Evolutionary conservation across 2,329 filamentous ascomycete species (phyloP), one percentile per base, ranked within the genome.

Genomic region (Phialophora expanda): DNA sequence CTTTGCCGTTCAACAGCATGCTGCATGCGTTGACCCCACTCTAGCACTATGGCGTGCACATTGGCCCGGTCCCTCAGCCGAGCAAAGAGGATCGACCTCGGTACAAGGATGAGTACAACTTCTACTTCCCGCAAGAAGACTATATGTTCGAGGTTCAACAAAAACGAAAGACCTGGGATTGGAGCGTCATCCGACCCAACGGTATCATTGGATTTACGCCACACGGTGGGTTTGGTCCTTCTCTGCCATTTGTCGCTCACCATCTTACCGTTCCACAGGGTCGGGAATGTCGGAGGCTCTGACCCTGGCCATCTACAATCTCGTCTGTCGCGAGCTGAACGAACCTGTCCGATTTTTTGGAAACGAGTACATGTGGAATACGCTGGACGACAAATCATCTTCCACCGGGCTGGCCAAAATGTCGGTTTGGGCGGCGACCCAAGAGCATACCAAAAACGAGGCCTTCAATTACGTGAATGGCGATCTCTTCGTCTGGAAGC

Each of bases 211-310:
- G 74, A 4, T 76, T 72, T 44, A 69, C 74, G 3, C 74, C 73
- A 12, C 67, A 69, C 56, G 71, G 73, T 74, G 57, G 2, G 68
- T 70, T 70, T 26, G 20, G n/a, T 44, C 44, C 46, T 11, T 24
- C 48, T 26, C 30, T 26, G 11, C n/a, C 48, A 41, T 2, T 4
- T 17, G 4, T 46, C 7, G 5, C 41, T 17, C 2, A 20, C 7
- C 11, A 9, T 46, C 41, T 46, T 7, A 46, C 8, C 41, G 1
- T 9, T 46, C 1, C 11, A 46, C 12, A 63, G 70, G 69, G 34
- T 74, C 75, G 30, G 74, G 73, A 24, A 76, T 75, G 74, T 75
- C 74, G 1, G 68, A 73, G 24, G 71, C 69, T 2, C 20, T 76
- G 3, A 76, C 75, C 1, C 50, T 76, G 0, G 73, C 70, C 0